Evolutionary conservation across 1,139 yeast genomes (phyloP).

Genomic region (Taphrina betulina): DNA sequence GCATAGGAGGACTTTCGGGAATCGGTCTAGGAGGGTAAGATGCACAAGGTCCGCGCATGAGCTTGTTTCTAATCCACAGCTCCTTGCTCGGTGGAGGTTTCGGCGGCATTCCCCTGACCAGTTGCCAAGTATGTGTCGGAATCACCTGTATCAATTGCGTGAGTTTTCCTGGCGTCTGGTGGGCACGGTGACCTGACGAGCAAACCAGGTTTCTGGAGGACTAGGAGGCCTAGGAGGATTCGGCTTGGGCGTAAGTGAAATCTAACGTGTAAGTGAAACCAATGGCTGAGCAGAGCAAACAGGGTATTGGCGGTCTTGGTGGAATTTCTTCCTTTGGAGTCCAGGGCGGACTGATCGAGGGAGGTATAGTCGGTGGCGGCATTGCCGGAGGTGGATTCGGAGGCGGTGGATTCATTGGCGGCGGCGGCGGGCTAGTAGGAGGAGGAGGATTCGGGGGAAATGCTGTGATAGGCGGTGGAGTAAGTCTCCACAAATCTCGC

Average conservation of each 20-base stretch:
- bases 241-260: not conserved
- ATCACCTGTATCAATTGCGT: constrained; percentile 15
- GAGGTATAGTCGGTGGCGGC: not conserved
- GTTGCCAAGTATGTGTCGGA: constrained; percentile 21
- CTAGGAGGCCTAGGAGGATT: constrained; percentile 20
- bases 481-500: no score
- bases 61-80: no score
- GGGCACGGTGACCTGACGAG: no score
- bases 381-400: not conserved
- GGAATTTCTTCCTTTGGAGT: constrained; percentile 17
- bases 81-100: constrained; percentile 12
- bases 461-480: not conserved
- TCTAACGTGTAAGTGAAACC: no score
- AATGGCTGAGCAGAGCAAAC: no score
- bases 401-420: not conserved
- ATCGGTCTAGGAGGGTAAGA: constrained; percentile 14
- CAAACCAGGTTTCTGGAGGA: no score
- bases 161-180: constrained; percentile 2
- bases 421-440: constrained; percentile 1
- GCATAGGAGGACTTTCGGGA: constrained; percentile 1
- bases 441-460: constrained; percentile 1
- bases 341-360: not conserved
- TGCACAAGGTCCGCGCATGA: no score
- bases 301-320: constrained; percentile 7
- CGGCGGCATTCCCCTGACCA: constrained; percentile 7